phyloP scores from a whole-genome alignment of 2,329 filamentous ascomycete species.

The Neofusicoccum umdonicola region DNA sequence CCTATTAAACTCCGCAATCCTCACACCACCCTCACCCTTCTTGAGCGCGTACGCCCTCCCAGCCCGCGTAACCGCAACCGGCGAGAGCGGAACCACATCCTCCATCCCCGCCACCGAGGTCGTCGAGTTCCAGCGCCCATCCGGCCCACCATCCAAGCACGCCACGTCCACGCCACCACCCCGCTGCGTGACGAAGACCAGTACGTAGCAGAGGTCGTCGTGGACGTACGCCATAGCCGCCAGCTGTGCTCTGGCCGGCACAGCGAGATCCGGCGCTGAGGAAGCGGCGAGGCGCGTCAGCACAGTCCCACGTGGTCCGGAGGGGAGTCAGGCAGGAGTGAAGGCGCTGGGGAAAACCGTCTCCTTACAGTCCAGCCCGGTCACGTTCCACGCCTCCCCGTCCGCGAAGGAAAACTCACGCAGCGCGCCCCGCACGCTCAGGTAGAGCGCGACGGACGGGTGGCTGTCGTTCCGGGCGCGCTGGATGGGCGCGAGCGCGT shows the following conservation, averaged over 20 bases:
- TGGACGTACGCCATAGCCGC: not conserved
- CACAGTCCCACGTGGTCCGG: no score
- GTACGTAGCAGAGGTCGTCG: not conserved
- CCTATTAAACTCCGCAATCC: not conserved
- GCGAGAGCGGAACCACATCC: not conserved
- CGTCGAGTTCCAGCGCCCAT: not conserved
- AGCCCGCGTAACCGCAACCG: not conserved
- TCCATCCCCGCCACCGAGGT: not conserved
- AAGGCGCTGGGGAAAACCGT: no score
- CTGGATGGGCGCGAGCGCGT: no score
- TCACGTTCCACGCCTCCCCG: not conserved
- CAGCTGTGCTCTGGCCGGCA: not conserved
- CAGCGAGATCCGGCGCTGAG: not conserved
- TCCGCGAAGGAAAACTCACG: not conserved
- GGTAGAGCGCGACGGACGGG: not conserved
- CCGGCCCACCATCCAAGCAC: not conserved
- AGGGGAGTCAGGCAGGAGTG: no score
- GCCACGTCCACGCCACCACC: not conserved
- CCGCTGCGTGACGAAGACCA: not conserved
- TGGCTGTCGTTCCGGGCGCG: not conserved
- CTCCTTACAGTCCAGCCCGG: not conserved
- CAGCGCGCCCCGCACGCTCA: not conserved
- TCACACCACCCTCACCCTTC: not conserved
- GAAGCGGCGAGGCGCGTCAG: no score
- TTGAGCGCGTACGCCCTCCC: not conserved